Base-by-base conservation (phyloP, 2,329 filamentous ascomycete genomes). In the Arachnomyces sp. region DNA sequence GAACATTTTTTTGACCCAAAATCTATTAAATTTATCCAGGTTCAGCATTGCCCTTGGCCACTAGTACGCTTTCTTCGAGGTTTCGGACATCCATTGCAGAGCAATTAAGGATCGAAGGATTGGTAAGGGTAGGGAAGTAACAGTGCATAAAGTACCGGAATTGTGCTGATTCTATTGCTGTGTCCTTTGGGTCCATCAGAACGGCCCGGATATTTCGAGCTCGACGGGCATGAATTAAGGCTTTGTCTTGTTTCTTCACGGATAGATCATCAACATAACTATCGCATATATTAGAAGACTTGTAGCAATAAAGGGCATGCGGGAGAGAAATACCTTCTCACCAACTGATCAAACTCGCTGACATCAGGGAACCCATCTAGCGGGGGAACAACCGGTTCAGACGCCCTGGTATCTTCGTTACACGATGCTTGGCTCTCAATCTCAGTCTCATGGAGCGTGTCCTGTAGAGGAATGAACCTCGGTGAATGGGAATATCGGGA, bases 1-100 rank as follows among this genome's bases (percentile, higher is more conserved):
- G 49, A 73, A 73, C 69, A 72, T 73, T 49, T 72, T 72, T 48
- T 72, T 73, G 16, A 69, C 69, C 69, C 69, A 73, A 44, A 72
- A 72, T 34, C 69, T 71, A 45, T 32, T 28, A 34, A 17, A 35
- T 34, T 8, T 9, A 29, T 40, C 11, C 36, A 31, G 38, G 43
- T 48, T 13, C 9, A 12, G 21, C 30, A 34, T 16, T 14, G 6
- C 6, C 18, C 15, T 14, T 14, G 13, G 16, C 3, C 13, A 9
- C n/a, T 7, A 28, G 34, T n/a, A n/a, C n/a, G n/a, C n/a, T n/a
- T n/a, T n/a, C n/a, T n/a, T n/a, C n/a, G n/a, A n/a, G n/a, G n/a
- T n/a, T n/a, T n/a, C n/a, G n/a, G n/a, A n/a, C n/a, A n/a, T n/a
- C n/a, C n/a, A n/a, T n/a, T n/a, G n/a, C n/a, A n/a, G n/a, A n/a